A percentile compares a stretch with the other conserved stretches of the same genome.
phyloP scores from a whole-genome alignment of 177 flowering plant species.

The Vitis hybrid region DNA sequence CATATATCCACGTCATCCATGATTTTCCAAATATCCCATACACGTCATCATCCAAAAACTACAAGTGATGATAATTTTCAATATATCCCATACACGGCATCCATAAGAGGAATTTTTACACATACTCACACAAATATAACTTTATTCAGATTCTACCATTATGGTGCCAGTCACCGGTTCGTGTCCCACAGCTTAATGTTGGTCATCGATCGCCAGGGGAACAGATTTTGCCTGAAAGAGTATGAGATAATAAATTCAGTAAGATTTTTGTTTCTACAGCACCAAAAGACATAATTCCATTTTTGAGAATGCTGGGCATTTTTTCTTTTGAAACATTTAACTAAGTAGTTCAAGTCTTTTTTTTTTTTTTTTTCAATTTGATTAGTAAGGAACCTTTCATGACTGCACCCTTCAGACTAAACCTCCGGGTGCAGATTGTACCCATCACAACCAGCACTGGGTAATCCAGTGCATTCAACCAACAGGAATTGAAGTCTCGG shows the following conservation, averaged over 20 bases:
- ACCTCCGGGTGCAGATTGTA: too few relatives aligned
- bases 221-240: constrained; percentile 57
- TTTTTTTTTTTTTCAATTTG: too few relatives aligned
- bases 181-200: constrained; percentile 6
- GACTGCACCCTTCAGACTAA: not conserved
- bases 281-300: too few relatives aligned
- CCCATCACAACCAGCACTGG: too few relatives aligned
- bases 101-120: not conserved
- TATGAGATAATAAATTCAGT: not conserved
- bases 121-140: not conserved
- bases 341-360: too few relatives aligned
- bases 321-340: too few relatives aligned
- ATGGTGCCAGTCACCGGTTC: not conserved
- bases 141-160: constrained; percentile 1
- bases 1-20: too few relatives aligned
- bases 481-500: too few relatives aligned
- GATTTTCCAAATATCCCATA: too few relatives aligned
- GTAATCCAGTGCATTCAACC: too few relatives aligned
- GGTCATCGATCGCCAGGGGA: constrained; percentile 49
- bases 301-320: too few relatives aligned
- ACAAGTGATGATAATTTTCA: not conserved
- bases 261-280: not conserved
- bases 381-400: too few relatives aligned
- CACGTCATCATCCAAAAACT: not conserved
- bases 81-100: not conserved